Percentiles rank a stretch among this genome's conserved stretches.
Conservation (phyloP, 2,329 filamentous ascomycete species). For the Beauveria sp. region DNA sequence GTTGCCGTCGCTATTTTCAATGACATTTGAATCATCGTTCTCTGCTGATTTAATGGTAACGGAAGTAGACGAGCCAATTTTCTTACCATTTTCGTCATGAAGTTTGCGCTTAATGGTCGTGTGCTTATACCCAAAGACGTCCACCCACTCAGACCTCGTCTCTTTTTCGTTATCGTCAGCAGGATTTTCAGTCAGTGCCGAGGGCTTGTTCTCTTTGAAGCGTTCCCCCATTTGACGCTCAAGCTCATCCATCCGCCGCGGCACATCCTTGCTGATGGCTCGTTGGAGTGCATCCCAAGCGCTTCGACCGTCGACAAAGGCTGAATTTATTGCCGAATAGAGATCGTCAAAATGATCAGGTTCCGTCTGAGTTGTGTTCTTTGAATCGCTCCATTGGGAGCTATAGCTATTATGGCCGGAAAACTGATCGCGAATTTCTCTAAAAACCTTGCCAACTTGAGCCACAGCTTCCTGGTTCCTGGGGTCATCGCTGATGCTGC, state of each 20-base stretch:
- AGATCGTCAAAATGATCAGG: constrained; percentile 34
- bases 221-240: constrained; percentile 3
- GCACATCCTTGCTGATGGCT: constrained; percentile 20
- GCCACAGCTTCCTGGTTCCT: constrained; percentile 12
- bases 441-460: constrained; percentile 12
- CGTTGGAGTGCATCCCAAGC: constrained; percentile 35
- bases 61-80: constrained; percentile 31
- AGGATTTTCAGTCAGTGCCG: neutral
- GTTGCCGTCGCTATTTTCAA: neutral
- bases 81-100: constrained; percentile 33
- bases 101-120: constrained; percentile 33
- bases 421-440: constrained; percentile 12
- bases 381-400: neutral
- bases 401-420: neutral
- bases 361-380: constrained; percentile 3
- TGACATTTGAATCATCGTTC: constrained; percentile 13
- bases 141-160: constrained; percentile 34
- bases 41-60: constrained; percentile 25
- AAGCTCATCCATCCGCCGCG: constrained; percentile 8
- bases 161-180: constrained; percentile 26
- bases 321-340: constrained; percentile 30
- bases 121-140: constrained; percentile 35
- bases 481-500: constrained; percentile 14
- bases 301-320: constrained; percentile 28
- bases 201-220: neutral